Base-by-base conservation (phyloP, 2,329 filamentous ascomycete genomes). In the Dothiorella sarmentorum region DNA sequence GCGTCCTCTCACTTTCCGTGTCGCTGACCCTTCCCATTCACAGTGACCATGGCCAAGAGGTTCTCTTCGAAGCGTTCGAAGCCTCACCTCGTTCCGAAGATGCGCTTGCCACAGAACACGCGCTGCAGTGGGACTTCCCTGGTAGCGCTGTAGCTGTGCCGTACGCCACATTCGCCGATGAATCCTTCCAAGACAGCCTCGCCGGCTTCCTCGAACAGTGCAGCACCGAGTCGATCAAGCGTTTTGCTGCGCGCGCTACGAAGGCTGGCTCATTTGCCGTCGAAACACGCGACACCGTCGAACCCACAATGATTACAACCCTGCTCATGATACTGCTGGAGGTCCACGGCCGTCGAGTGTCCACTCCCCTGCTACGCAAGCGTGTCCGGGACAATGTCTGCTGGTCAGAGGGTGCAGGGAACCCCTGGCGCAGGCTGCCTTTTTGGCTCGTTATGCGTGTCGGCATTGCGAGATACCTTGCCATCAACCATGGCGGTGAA, bases 371-470 rank as follows among this genome's bases (percentile, higher is more conserved):
- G 0, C 66, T 87, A 1, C 73, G 73, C 0, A 90, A 90, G 65
- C 75, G 80, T 2, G 78, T 88, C 0, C 77, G 83, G 0, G 87
- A 89, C 51, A 85, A 87, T n/a, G 79, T 87, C 0, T 77, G 76
- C 11, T 79, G 82, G 67, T 66, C 71, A 0, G 66, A 78, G 0
- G 69, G 68, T 2, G 73, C 77, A 0, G 68, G 76, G 1, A 66
- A 75, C 0, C 85, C 85, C 0, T 90, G 86, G 86, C 76, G 86
- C 17, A 74, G 87, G 35, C 80, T 79, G 1, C 78, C 86, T 0
- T 78, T 82, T 52, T 90, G 85, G 81, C 78, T 90, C 0, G 72
- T 85, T 0, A 68, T 89, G 4, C 81, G 85, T 0, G 84, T 89
- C 1, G 75, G 78, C 0, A 64, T 83, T 1, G 78, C 85, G 49